phyloP scores from a whole-genome alignment of 2,329 filamentous ascomycete genomes.

The Ceratocystis ficicola region DNA sequence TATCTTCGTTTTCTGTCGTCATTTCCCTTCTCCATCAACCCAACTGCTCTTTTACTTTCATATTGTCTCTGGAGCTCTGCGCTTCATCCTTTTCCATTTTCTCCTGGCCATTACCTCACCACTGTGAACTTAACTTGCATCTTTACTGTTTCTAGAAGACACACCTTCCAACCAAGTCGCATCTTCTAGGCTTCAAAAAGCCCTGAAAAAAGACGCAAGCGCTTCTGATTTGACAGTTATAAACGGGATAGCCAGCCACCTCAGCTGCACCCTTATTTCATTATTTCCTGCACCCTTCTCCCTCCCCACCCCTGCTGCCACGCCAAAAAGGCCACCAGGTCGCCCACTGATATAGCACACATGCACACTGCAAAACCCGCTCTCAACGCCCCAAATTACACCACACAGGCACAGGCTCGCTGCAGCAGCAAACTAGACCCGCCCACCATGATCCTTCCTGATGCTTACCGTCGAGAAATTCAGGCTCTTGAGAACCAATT shows the following conservation, averaged over 20 bases:
- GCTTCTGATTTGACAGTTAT: conserved; percentile 5
- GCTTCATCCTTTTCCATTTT: neutral
- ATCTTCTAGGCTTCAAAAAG: conserved; percentile 7
- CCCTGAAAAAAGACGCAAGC: conserved; percentile 9
- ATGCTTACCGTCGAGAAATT: conserved; percentile 50
- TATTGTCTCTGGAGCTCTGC: neutral
- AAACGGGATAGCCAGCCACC: conserved; percentile 2
- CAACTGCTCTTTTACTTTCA: neutral
- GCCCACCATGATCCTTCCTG: conserved; percentile 36
- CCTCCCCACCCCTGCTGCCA: conserved; percentile 9
- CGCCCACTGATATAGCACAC: neutral
- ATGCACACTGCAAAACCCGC: conserved; percentile 10
- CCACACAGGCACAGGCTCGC: conserved; percentile 11
- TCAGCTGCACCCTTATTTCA: conserved; percentile 11
- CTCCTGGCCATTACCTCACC: neutral
- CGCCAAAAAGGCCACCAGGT: neutral
- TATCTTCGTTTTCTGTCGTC: neutral
- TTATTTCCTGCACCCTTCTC: neutral
- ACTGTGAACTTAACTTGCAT: conserved; percentile 3
- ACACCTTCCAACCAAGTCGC: neutral
- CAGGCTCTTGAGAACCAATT: conserved; percentile 51
- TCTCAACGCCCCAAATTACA: conserved; percentile 7
- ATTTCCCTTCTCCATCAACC: neutral
- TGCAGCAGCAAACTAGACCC: conserved; percentile 3
- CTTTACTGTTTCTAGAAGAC: conserved; percentile 16